A percentile compares a stretch with the other conserved stretches of the same genome.
Evolutionary conservation across 2,329 filamentous ascomycete species (phyloP).

Genomic region (Fusarium pseudograminearum): DNA sequence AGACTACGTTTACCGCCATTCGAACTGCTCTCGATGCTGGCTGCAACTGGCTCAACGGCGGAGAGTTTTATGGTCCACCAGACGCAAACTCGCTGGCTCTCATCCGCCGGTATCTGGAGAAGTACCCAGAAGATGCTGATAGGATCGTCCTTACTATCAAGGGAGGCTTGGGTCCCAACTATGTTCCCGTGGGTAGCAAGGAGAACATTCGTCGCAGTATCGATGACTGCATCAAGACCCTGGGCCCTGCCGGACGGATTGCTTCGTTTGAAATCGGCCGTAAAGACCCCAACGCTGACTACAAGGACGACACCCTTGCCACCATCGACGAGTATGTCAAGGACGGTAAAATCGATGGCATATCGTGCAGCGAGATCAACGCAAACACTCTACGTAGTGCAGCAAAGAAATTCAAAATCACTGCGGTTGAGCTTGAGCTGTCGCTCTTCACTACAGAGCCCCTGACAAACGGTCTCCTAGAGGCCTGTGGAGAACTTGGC

Average conservation of each 20-base stretch:
- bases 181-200: constrained; percentile 61
- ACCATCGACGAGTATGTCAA: constrained; percentile 60
- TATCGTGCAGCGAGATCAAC: constrained; percentile 61
- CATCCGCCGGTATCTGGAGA: constrained; percentile 69
- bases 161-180: constrained; percentile 59
- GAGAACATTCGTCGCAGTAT: constrained; percentile 66
- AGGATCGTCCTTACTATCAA: constrained; percentile 72
- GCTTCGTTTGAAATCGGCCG: constrained; percentile 70
- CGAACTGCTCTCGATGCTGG: constrained; percentile 60
- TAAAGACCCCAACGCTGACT: constrained; percentile 64
- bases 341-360: constrained; percentile 61
- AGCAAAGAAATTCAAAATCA: constrained; percentile 56
- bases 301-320: constrained; percentile 58
- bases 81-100: constrained; percentile 67
- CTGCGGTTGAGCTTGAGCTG: constrained; percentile 63
- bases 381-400: constrained; percentile 60
- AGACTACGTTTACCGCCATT: constrained; percentile 64
- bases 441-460: constrained; percentile 59
- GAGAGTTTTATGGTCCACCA: constrained; percentile 70
- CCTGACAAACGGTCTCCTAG: constrained; percentile 60
- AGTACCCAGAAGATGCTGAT: constrained; percentile 69
- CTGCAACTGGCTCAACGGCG: constrained; percentile 66
- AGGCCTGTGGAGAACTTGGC: constrained; percentile 67
- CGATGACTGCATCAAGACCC: constrained; percentile 61
- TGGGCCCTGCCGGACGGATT: constrained; percentile 59